Conservation (phyloP, 2,329 filamentous ascomycete species). For the Trichoderma sp. region DNA sequence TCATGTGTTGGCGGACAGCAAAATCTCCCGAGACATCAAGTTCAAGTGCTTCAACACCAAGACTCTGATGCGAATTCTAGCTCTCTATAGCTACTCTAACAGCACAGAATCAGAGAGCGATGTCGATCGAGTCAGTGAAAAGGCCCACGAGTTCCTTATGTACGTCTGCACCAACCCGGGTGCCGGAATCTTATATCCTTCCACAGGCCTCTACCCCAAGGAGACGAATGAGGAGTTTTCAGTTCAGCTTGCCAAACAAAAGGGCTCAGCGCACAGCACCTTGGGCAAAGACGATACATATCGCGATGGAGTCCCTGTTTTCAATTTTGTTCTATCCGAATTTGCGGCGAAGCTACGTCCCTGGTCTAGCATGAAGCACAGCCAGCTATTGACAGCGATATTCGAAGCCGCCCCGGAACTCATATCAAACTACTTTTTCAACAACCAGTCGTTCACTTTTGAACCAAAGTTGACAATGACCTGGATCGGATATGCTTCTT, state of each 20-base stretch:
- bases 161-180: constrained; percentile 70
- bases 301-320: constrained; percentile 64
- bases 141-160: constrained; percentile 72
- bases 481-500: constrained; percentile 91
- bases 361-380: constrained; percentile 77
- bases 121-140: constrained; percentile 56
- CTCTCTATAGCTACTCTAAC: constrained; percentile 64
- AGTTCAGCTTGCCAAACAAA: constrained; percentile 27
- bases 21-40: constrained; percentile 71
- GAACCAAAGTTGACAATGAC: constrained; percentile 90
- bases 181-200: constrained; percentile 71
- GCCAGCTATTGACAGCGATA: constrained; percentile 74
- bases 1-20: constrained; percentile 70
- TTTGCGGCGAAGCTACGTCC: constrained; percentile 78
- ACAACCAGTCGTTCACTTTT: constrained; percentile 76
- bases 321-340: constrained; percentile 75
- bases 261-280: constrained; percentile 48
- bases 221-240: constrained; percentile 54
- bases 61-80: constrained; percentile 68
- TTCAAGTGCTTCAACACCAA: constrained; percentile 71
- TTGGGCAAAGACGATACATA: constrained; percentile 69
- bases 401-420: constrained; percentile 82
- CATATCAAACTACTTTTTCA: constrained; percentile 80
- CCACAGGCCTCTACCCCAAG: constrained; percentile 81
- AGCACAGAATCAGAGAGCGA: constrained; percentile 41